Percentiles rank a stretch among this genome's conserved stretches.
Conservation (phyloP, 2,329 filamentous ascomycete species). For the Calycina herbarum region DNA sequence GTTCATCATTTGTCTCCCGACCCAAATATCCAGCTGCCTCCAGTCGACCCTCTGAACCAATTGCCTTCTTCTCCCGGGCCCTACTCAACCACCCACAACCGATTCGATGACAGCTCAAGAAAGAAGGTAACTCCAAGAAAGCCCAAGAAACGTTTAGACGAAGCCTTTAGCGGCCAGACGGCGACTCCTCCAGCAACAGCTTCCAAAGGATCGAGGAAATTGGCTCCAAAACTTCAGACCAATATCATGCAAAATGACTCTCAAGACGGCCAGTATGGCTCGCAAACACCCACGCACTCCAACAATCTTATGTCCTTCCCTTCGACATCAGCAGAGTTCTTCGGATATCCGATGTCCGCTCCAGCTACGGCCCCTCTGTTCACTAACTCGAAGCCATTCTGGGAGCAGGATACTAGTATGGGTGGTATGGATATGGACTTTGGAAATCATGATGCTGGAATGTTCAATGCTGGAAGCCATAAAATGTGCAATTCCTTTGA, state of each 20-base stretch:
- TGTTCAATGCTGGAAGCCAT: slow-evolving; percentile 39
- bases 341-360: slow-evolving; percentile 60
- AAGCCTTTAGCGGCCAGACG: slow-evolving; percentile 46
- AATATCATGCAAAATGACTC: slow-evolving; percentile 36
- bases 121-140: slow-evolving; percentile 43
- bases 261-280: slow-evolving; percentile 32
- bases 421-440: slow-evolving; percentile 62
- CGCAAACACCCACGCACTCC: slow-evolving; percentile 35
- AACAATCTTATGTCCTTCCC: slow-evolving; percentile 50
- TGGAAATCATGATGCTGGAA: slow-evolving; percentile 39
- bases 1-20: slow-evolving; percentile 59
- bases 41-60: slow-evolving; percentile 59
- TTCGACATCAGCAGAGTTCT: slow-evolving; percentile 56
- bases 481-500: slow-evolving; percentile 54
- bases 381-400: slow-evolving; percentile 49
- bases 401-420: slow-evolving; percentile 55
- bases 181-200: slow-evolving; percentile 61
- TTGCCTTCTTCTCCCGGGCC: slow-evolving; percentile 58
- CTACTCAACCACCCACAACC: slow-evolving; percentile 25
- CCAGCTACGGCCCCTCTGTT: slow-evolving; percentile 51
- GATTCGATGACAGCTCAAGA: slow-evolving; percentile 31
- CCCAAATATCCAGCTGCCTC: slow-evolving; percentile 54
- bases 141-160: slow-evolving; percentile 39
- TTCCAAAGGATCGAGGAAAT: slow-evolving; percentile 55
- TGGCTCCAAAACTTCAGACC: slow-evolving; percentile 44